These are phyloP conservation scores for Globisporangium nunn DNA, from an alignment of 352 stramenopile species.

Conservation along the genomic window DNA sequence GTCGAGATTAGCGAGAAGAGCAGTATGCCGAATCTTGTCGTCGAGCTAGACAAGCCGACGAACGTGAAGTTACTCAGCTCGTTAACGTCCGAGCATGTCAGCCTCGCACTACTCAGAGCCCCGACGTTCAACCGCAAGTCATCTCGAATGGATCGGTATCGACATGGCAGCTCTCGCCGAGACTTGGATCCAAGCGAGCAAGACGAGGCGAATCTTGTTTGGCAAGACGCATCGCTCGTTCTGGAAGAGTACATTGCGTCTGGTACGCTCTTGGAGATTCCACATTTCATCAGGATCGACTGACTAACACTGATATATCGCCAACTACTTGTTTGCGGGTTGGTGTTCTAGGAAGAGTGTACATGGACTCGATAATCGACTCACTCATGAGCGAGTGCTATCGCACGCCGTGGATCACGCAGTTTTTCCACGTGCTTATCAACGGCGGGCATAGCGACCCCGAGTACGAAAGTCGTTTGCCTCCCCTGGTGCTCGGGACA, in stretches of 20 bases:
- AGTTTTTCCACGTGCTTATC: constrained; percentile 58
- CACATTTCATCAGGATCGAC: background rate
- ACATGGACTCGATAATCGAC: constrained; percentile 67
- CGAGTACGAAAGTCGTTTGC: constrained; percentile 26
- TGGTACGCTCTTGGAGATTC: constrained; percentile 12
- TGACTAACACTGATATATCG: background rate
- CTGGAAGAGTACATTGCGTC: constrained; percentile 71
- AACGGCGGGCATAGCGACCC: constrained; percentile 49
- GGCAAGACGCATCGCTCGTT: constrained; percentile 32
- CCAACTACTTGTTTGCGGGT: background rate
- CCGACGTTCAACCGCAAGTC: constrained; percentile 28
- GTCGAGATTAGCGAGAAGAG: constrained; percentile 69
- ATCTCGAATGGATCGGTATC: constrained; percentile 33
- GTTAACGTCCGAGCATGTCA: constrained; percentile 43
- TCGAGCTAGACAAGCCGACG: constrained; percentile 62
- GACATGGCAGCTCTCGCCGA: constrained; percentile 29
- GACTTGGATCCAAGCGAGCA: constrained; percentile 33
- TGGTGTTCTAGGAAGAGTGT: constrained; percentile 37
- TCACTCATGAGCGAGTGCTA: constrained; percentile 77
- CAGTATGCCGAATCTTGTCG: constrained; percentile 61
- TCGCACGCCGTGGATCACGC: constrained; percentile 63
- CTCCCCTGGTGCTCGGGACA: too few species aligned
- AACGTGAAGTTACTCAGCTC: constrained; percentile 80
- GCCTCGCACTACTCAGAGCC: constrained; percentile 28
- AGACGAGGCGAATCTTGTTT: constrained; percentile 22